Evolutionary conservation across 2,329 filamentous ascomycete genomes (phyloP).

Genomic region (Phaeosphaeriaceae sp.): DNA sequence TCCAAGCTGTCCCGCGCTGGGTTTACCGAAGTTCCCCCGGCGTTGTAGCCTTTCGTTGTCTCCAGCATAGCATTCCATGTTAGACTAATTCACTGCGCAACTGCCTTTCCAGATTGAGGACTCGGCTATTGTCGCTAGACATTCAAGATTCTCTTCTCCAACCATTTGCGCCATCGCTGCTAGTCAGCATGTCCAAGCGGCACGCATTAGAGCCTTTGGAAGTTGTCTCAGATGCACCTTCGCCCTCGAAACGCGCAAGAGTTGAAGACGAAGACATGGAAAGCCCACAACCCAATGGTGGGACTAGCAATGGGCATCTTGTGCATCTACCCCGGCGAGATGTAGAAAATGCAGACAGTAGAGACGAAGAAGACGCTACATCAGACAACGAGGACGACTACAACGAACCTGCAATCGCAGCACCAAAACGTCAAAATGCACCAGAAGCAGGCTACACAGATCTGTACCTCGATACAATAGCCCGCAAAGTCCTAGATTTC

Average conservation of each 20-base stretch:
- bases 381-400: slow-evolving; percentile 40
- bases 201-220: slow-evolving; percentile 55
- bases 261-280: slow-evolving; percentile 53
- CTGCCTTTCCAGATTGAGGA: not conserved
- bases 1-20: slow-evolving; percentile 33
- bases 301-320: slow-evolving; percentile 36
- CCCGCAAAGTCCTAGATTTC: slow-evolving; percentile 91
- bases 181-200: slow-evolving; percentile 53
- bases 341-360: slow-evolving; percentile 41
- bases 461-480: slow-evolving; percentile 96
- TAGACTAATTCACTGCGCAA: not conserved
- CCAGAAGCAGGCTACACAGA: slow-evolving; percentile 91
- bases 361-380: slow-evolving; percentile 45
- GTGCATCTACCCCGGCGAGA: slow-evolving; percentile 37
- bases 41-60: slow-evolving; percentile 27
- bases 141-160: not conserved
- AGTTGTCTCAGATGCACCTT: slow-evolving; percentile 46
- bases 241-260: slow-evolving; percentile 57
- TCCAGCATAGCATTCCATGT: slow-evolving; percentile 20
- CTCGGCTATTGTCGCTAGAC: not conserved
- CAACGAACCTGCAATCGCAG: slow-evolving; percentile 49
- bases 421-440: slow-evolving; percentile 72
- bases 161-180: not conserved
- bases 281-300: slow-evolving; percentile 29
- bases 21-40: slow-evolving; percentile 29